These are phyloP conservation scores for Schwanniomyces yamadae DNA, from an alignment of 805 yeast species.

Conservation along the genomic window DNA sequence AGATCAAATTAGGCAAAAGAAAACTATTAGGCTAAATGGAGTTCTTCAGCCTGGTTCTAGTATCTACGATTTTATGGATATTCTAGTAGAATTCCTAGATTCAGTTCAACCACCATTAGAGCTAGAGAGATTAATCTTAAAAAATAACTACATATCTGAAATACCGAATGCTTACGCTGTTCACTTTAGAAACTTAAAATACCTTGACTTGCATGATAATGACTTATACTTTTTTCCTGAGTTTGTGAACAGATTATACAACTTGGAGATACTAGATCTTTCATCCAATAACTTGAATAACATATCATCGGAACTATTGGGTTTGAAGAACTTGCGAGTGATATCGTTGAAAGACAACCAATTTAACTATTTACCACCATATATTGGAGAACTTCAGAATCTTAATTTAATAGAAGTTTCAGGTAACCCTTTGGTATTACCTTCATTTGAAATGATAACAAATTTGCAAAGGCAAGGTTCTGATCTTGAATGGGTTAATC, in stretches of 20 bases:
- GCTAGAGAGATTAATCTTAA: conserved; percentile 53
- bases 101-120: conserved; percentile 24
- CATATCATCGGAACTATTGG: conserved; percentile 36
- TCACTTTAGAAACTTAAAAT: conserved; percentile 46
- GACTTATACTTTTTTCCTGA: conserved; percentile 53
- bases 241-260: conserved; percentile 33
- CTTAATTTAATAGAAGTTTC: conserved; percentile 60
- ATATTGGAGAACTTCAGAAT: conserved; percentile 49
- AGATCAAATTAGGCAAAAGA: conserved; percentile 19
- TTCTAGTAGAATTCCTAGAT: conserved; percentile 19
- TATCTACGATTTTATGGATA: conserved; percentile 21
- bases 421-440: conserved; percentile 58
- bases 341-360: conserved; percentile 62
- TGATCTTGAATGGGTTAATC: conserved; percentile 45
- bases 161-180: conserved; percentile 49
- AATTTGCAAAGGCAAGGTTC: conserved; percentile 37
- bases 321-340: conserved; percentile 49
- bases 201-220: conserved; percentile 67
- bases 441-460: conserved; percentile 35
- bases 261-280: conserved; percentile 65
- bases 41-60: conserved; percentile 8
- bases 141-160: conserved; percentile 46
- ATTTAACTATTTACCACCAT: conserved; percentile 53
- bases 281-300: conserved; percentile 52
- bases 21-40: conserved; percentile 19